Base-by-base conservation (phyloP, 495 filamentous ascomycete species). In the Friedmanniomyces simplex region DNA sequence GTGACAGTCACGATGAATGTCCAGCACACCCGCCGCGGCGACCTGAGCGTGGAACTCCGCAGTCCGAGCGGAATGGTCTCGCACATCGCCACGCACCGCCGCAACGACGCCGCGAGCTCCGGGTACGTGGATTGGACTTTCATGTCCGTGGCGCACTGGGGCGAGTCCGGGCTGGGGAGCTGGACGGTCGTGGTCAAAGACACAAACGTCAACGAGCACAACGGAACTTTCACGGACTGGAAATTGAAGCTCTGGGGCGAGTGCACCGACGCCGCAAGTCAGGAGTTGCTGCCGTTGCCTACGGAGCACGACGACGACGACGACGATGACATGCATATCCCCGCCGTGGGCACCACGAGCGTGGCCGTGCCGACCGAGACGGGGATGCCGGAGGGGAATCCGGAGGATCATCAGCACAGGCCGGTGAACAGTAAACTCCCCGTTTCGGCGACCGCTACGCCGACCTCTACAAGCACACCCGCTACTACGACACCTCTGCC, bases 61-160 rank as follows among this genome's bases (percentile, higher is more conserved):
- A 93, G 88, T 57, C 93, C 93, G 0, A 75, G 81, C 50, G 87
- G 88, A 21, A 68, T 96, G 41, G 72, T 91, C 55, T 94, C 87
- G 68, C 84, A 96, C 63, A 80, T 98, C 36, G 86, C 90, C 48
- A 84, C 84, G 18, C 74, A 82, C 1, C 82, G 93, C 53, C 74
- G 73, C 26, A 64, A 74, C 22, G 93, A 98, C 67, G 72, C 75
- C 0, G 77, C 74, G 41, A 63, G 69, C 0, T 69, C 69, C 39
- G 93, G 93, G n/a, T 98, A 97, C 66, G 75, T 82, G 37, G 89
- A 98, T 73, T 98, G 93, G 93, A 96, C 93, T 1, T 98, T 98
- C 62, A 97, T 97, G 93, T 89, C 82, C 57, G 94, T 98, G 49
- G 89, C 83, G 64, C 94, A 98, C 69, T 98, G 89, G 89, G 94